Evolutionary conservation across 1,139 yeast genomes (phyloP).

Genomic region (Trichomonascaceae sp.): DNA sequence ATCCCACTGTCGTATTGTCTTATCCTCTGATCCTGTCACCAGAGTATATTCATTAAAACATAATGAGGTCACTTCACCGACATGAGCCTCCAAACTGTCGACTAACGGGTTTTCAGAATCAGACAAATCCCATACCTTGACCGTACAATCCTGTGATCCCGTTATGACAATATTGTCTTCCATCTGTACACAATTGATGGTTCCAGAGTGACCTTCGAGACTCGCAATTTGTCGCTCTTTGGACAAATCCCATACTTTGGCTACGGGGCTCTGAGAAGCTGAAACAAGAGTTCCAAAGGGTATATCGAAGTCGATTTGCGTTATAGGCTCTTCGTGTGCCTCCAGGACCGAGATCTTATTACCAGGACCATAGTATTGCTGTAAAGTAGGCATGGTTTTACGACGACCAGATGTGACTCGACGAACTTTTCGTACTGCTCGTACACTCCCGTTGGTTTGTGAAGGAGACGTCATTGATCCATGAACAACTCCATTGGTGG

Average conservation of each 20-base stretch:
- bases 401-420: constrained; percentile 26
- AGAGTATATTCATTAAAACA: constrained; percentile 45
- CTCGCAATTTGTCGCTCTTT: constrained; percentile 36
- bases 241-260: constrained; percentile 77
- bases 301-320: constrained; percentile 56
- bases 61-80: constrained; percentile 58
- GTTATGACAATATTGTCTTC: constrained; percentile 49
- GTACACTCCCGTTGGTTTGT: background rate
- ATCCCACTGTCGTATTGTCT: constrained; percentile 59
- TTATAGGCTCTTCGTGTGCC: constrained; percentile 50
- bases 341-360: constrained; percentile 44
- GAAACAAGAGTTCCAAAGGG: constrained; percentile 72
- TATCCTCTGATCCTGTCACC: constrained; percentile 54
- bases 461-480: background rate
- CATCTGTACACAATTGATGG: constrained; percentile 54
- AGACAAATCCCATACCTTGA: constrained; percentile 54
- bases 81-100: constrained; percentile 53
- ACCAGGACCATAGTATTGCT: constrained; percentile 56
- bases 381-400: constrained; percentile 53
- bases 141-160: constrained; percentile 57
- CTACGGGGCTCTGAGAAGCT: constrained; percentile 74
- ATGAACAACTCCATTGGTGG: background rate
- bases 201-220: constrained; percentile 38
- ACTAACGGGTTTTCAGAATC: constrained; percentile 32
- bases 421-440: background rate